These are phyloP conservation scores for Alternaria conjuncta DNA, from an alignment of 2,329 filamentous ascomycete species.

Conservation along the genomic window DNA sequence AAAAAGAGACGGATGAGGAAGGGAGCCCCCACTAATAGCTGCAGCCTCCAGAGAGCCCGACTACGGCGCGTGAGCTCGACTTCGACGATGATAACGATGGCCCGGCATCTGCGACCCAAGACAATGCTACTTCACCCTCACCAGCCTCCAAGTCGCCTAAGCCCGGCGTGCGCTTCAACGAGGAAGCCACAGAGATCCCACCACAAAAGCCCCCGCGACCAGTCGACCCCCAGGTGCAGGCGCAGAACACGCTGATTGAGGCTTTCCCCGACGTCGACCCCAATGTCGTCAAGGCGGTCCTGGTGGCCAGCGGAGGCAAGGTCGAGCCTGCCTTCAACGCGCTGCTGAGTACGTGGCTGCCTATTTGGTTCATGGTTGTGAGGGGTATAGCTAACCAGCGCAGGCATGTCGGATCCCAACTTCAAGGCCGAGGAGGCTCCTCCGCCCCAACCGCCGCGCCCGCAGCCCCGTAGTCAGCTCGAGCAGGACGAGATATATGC, in stretches of 20 bases:
- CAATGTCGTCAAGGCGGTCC: constrained; percentile 82
- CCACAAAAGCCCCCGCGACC: constrained; percentile 83
- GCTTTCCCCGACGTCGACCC: constrained; percentile 87
- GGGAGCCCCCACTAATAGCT: constrained; percentile 2
- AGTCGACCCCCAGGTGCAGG: constrained; percentile 80
- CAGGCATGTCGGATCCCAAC: constrained; percentile 62
- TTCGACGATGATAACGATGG: constrained; percentile 64
- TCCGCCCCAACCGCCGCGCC: constrained; percentile 82
- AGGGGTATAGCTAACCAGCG: constrained; percentile 16
- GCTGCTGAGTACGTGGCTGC: constrained; percentile 70
- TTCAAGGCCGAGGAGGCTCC: constrained; percentile 61
- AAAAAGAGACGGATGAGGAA: neutral
- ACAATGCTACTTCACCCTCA: constrained; percentile 41
- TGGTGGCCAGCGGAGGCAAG: constrained; percentile 83
- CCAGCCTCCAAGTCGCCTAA: constrained; percentile 49
- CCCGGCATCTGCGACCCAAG: constrained; percentile 34
- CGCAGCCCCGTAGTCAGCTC: constrained; percentile 76
- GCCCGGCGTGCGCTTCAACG: constrained; percentile 56
- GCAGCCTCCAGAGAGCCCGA: constrained; percentile 47
- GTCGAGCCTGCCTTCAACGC: constrained; percentile 97
- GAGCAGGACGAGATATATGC: constrained; percentile 92
- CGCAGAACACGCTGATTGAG: constrained; percentile 86
- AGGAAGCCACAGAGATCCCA: constrained; percentile 61
- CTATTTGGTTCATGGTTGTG: neutral
- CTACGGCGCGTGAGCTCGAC: constrained; percentile 62